Percentiles rank a stretch among this genome's conserved stretches.
These are phyloP conservation scores for Rhinocladiella mackenziei DNA, from an alignment of 2,329 filamentous ascomycete species.

Conservation along the genomic window DNA sequence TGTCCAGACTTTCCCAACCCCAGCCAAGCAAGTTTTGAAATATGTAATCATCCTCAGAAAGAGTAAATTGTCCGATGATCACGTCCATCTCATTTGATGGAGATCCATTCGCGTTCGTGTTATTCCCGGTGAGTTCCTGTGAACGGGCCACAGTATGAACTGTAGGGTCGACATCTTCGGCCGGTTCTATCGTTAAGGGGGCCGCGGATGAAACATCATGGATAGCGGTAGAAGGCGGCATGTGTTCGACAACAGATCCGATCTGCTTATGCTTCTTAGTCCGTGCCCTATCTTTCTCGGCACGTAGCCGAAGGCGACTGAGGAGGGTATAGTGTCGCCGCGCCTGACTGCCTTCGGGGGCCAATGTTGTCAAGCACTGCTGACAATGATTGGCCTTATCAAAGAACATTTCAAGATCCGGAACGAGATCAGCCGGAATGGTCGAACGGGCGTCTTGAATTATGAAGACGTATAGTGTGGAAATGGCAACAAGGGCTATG, in stretches of 20 bases:
- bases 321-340: constrained; percentile 23
- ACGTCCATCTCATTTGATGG: neutral
- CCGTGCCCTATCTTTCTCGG: constrained; percentile 19
- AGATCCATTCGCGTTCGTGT: neutral
- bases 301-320: constrained; percentile 17
- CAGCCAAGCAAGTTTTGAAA: constrained; percentile 25
- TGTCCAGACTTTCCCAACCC: constrained; percentile 28
- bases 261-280: constrained; percentile 1
- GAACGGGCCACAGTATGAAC: neutral
- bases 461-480: constrained; percentile 27
- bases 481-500: constrained; percentile 26
- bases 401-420: constrained; percentile 15
- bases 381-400: constrained; percentile 26
- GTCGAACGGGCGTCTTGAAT: constrained; percentile 24
- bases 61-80: constrained; percentile 16
- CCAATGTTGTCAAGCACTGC: constrained; percentile 16
- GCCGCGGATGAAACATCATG: neutral
- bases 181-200: neutral
- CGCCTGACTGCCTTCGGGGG: constrained; percentile 25
- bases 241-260: neutral
- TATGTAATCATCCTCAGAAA: constrained; percentile 21
- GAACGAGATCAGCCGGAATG: constrained; percentile 14
- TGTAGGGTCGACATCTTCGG: neutral
- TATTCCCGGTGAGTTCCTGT: neutral
- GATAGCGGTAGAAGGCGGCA: neutral